Percentiles rank a stretch among this genome's conserved stretches.
These are phyloP conservation scores for Rheum nobile DNA, from an alignment of 148 eudicot genomes.

Conservation along the genomic window DNA sequence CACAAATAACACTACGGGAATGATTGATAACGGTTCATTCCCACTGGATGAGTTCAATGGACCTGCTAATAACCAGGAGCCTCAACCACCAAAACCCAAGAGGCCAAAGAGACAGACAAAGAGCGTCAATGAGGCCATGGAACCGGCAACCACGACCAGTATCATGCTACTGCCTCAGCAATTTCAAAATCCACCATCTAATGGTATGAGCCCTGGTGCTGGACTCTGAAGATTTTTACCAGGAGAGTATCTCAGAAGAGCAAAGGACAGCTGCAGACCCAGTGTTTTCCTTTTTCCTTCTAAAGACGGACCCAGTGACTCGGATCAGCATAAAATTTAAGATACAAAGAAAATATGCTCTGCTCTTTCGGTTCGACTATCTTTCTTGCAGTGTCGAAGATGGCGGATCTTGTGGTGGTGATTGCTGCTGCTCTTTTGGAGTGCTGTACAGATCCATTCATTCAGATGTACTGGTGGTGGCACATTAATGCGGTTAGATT, in stretches of 20 bases:
- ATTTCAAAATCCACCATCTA: conserved; percentile 13
- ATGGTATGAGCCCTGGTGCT: conserved; percentile 11
- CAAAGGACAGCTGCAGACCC: background rate
- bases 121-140: conserved; percentile 76
- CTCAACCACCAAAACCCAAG: conserved; percentile 41
- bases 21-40: conserved; percentile 22
- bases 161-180: conserved; percentile 12
- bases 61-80: conserved; percentile 18
- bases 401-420: background rate
- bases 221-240: background rate
- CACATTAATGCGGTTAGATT: background rate
- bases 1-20: conserved; percentile 11
- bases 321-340: background rate
- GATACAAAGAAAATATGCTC: background rate
- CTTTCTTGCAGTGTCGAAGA: background rate
- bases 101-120: conserved; percentile 77
- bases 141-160: conserved; percentile 48
- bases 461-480: background rate
- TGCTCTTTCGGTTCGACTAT: background rate
- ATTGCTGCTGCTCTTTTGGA: background rate
- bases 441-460: conserved; percentile 1
- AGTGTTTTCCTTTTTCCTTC: background rate
- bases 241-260: conserved; percentile 2
- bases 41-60: conserved; percentile 37
- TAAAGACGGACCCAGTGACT: too few relatives aligned